Evolutionary conservation across 169 alveolate genomes (phyloP), one percentile per base, ranked within the genome.

Genomic region (Plasmodium berghei): DNA sequence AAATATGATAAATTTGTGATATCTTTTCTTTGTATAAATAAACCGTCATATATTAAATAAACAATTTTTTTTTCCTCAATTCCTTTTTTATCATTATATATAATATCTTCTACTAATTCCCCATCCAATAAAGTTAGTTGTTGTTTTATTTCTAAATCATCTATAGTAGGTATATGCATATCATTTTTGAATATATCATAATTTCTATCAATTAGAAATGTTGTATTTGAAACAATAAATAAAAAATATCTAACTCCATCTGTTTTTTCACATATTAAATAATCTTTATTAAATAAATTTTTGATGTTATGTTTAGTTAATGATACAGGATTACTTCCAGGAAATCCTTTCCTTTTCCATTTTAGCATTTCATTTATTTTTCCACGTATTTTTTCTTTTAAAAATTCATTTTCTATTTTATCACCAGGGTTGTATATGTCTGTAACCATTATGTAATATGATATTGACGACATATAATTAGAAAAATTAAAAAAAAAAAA

Each of bases 241-340:
- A 96, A 92, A 22, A 96, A 93, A 14, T 95, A 94, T n/a, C 98
- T 74, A 9, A 95, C 92, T 18, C 98, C 98, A 80, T 96, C 98
- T 5, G 98, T 95, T 75, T 96, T 96, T 85, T 96, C 98, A 69
- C 98, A 96, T 3, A 97, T 98, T 34, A 96, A 97, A 85, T 96
- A 96, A 40, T 94, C 96, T 55, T 94, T 92, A 4, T 93, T 93
- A 20, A 92, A 73, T 48, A 83, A 62, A 49, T 91, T 75, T 71
- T 90, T 91, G 34, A 93, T 87, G 54, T 86, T 83, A 48, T 85
- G 91, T 26, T 93, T 85, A 89, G 95, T 94, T 58, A 96, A 73
- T 16, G 97, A 95, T 5, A 96, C 98, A 0, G 98, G 98, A 71
- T 96, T 97, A 24, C 97, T 83, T 8, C 98, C 98, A 6, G 98